A percentile compares a stretch with the other conserved stretches of the same genome.
phyloP scores from a whole-genome alignment of 441 rosid species.

The Dalechampia spathulata region DNA sequence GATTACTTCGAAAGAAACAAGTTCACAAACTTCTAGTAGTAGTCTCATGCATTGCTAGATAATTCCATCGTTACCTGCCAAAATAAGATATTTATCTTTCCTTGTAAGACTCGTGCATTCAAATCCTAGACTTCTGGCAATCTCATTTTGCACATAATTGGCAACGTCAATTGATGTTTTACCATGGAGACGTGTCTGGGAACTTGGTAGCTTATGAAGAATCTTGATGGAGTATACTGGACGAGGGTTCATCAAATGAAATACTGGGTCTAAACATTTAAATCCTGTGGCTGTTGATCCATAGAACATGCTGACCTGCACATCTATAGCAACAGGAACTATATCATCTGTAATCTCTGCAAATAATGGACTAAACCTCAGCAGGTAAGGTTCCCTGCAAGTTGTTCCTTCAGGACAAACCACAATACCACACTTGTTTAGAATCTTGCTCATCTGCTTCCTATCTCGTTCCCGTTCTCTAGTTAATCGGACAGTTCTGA shows the following conservation, averaged over 20 bases:
- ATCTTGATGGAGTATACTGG: slow-evolving; percentile 51
- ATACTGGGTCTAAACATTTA: slow-evolving; percentile 78
- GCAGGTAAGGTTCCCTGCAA: slow-evolving; percentile 78
- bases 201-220: slow-evolving; percentile 66
- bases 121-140: slow-evolving; percentile 69
- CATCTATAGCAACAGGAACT: slow-evolving; percentile 72
- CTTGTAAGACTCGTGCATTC: slow-evolving; percentile 80
- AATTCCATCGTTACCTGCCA: slow-evolving; percentile 85
- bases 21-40: neutral
- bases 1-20: neutral
- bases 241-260: slow-evolving; percentile 81
- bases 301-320: slow-evolving; percentile 70
- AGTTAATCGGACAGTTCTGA: slow-evolving; percentile 68
- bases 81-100: slow-evolving; percentile 77
- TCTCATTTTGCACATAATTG: slow-evolving; percentile 56
- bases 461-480: slow-evolving; percentile 61
- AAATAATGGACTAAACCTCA: slow-evolving; percentile 85
- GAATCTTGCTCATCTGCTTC: slow-evolving; percentile 53
- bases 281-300: slow-evolving; percentile 91
- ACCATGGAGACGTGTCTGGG: slow-evolving; percentile 63
- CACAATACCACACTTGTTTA: slow-evolving; percentile 71
- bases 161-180: slow-evolving; percentile 73
- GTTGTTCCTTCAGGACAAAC: slow-evolving; percentile 98
- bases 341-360: slow-evolving; percentile 82
- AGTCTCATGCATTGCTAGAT: slow-evolving; percentile 24